Base-by-base conservation (phyloP, 192 early-diverging fungal species). In the Chytriomyces hyalinus region DNA sequence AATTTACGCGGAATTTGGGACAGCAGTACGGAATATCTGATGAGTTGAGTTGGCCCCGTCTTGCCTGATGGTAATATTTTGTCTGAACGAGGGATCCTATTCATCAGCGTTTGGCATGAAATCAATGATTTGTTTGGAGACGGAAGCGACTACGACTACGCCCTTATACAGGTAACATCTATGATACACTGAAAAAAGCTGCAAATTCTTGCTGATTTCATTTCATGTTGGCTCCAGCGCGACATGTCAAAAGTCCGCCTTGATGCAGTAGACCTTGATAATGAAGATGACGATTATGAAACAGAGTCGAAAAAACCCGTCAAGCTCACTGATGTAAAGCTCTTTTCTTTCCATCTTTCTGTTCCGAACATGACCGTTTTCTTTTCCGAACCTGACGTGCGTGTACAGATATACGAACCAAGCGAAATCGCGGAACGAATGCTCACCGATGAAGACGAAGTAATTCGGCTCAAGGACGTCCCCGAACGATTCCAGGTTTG, bases 401-500 rank as follows among this genome's bases (percentile, higher is more conserved):
- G 36, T 24, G n/a, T 61, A 45, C 63, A 83, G 80, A 65, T 90
- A 11, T 90, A 84, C 75, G 96, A 97, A 80, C 96, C 96, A 3
- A 91, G 91, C 36, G 95, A 94, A 82, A 84, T 99, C 60, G 92
- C 87, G 28, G 93, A 90, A 57, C 89, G 93, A 69, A 91, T 96
- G 90, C 90, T 98, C 88, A 99, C 97, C 6, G 93, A 95, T 57
- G 84, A 86, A 63, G 97, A 99, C 77, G 94, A 98, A 78, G 85
- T 89, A 4, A 97, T 99, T 75, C 91, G 95, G 43, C 79, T 90
- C 4, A 86, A 86, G 28, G 96, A 99, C 71, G 84, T 99, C 0
- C 97, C 97, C 9, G 97, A 99, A 79, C 91, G 97, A 62, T 90
- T 97, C 80, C 95, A 95, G 74, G 87, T 95, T n/a, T n/a, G 71